Conservation (phyloP, 768 basidiomycete genomes). For the Tricholomella constricta region DNA sequence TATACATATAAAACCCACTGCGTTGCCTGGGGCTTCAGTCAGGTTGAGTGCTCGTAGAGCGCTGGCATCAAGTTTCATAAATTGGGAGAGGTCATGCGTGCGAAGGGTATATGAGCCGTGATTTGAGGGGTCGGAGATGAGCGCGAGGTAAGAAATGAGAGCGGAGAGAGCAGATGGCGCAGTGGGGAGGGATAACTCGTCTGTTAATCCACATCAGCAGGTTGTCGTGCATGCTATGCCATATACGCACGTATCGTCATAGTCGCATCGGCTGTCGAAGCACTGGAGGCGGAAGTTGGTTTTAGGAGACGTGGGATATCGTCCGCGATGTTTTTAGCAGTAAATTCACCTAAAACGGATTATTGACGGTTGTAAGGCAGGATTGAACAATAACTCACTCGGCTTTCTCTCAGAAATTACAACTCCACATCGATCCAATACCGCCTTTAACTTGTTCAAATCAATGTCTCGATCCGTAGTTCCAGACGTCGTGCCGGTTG, state of each 20-base stretch:
- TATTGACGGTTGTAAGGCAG: neutral
- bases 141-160: conserved; percentile 77
- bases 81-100: conserved; percentile 90
- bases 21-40: conserved; percentile 67
- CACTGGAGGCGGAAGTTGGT: conserved; percentile 35
- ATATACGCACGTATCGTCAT: conserved; percentile 54
- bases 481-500: conserved; percentile 70
- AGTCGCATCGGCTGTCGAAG: conserved; percentile 50
- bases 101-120: conserved; percentile 78
- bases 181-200: conserved; percentile 72
- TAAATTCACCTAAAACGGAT: conserved; percentile 72
- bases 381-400: conserved; percentile 46
- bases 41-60: conserved; percentile 89
- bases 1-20: conserved; percentile 29
- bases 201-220: conserved; percentile 37
- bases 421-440: conserved; percentile 88
- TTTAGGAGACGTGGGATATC: conserved; percentile 75
- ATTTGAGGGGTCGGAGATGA: conserved; percentile 77
- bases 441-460: conserved; percentile 79
- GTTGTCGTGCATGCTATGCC: neutral
- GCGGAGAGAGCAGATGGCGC: conserved; percentile 85
- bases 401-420: conserved; percentile 90
- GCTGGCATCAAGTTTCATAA: conserved; percentile 95
- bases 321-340: conserved; percentile 73
- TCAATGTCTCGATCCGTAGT: conserved; percentile 85